Base-by-base conservation (phyloP, 2,329 filamentous ascomycete species). In the Botrytis sinoallii region DNA sequence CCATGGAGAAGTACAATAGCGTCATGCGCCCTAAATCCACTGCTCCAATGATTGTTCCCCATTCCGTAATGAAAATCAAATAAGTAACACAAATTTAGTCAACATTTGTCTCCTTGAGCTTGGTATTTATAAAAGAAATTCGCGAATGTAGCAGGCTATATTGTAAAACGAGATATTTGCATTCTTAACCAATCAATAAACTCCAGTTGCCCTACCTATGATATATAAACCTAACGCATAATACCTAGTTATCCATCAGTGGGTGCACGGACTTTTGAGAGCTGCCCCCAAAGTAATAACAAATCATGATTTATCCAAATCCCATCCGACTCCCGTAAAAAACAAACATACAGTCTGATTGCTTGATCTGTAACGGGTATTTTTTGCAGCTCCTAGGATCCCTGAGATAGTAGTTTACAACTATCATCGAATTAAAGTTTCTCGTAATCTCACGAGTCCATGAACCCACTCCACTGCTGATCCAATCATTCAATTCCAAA, bases 401-500 rank as follows among this genome's bases (percentile, higher is more conserved):
- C n/a, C 14, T 32, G 52, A 29, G n/a, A 32, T 9, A 29, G 7
- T 57, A 32, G 6, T 29, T 57, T 57, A 57, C 14, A 29, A 32
- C 52, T 29, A 18, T 29, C n/a, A 57, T 57, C 52, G 7, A 57
- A 57, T 57, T 18, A 29, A 57, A 57, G 52, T 29, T 57, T 57
- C 52, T 57, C n/a, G 52, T 57, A 29, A 18, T 57, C n/a, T n/a
- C 52, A 57, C n/a, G 52, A 57, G n/a, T 18, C n/a, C 14, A 29
- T 57, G n/a, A 29, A 29, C n/a, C 52, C 52, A 29, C 52, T 9
- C 52, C 52, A 29, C 52, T 9, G 35, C 2, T 9, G 9, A 20
- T 67, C 9, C 20, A 69, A 66, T 48, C 29, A 59, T 25, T 76
- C 69, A 76, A 55, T 76, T 76, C 75, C 75, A 76, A 59, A 76